These are phyloP conservation scores for Colletotrichum zoysiae DNA, from an alignment of 2,329 filamentous ascomycete genomes.

Conservation along the genomic window DNA sequence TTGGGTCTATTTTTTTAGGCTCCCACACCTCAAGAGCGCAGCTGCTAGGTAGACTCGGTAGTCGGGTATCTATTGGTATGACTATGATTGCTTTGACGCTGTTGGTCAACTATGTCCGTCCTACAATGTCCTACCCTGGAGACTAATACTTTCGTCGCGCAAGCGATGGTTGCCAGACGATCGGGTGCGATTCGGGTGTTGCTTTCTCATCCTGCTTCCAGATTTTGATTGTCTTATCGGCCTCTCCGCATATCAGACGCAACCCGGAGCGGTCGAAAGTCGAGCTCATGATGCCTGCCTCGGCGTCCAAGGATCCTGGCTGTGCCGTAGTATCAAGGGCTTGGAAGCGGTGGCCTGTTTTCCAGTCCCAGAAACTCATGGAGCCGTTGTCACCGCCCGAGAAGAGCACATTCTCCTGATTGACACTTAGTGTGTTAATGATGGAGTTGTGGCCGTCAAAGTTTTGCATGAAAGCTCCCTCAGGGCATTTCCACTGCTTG, in stretches of 20 bases:
- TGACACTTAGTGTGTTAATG: slow-evolving; percentile 93
- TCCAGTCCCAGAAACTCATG: slow-evolving; percentile 99
- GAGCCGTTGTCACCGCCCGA: slow-evolving; percentile 95
- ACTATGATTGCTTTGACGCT: background rate
- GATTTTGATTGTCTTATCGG: slow-evolving; percentile 98
- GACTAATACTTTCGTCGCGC: slow-evolving; percentile 76
- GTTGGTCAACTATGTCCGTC: background rate
- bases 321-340: slow-evolving; percentile 91
- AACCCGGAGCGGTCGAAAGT: slow-evolving; percentile 92
- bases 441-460: slow-evolving; percentile 97
- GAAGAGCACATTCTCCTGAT: slow-evolving; percentile 95
- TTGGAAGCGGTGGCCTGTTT: slow-evolving; percentile 93
- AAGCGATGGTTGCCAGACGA: slow-evolving; percentile 91
- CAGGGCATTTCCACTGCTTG: slow-evolving; percentile 99
- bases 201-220: slow-evolving; percentile 96
- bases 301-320: slow-evolving; percentile 92
- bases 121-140: slow-evolving; percentile 53
- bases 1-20: slow-evolving; percentile 70
- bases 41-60: slow-evolving; percentile 12
- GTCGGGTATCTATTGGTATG: slow-evolving; percentile 33
- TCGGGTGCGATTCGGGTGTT: slow-evolving; percentile 89
- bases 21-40: background rate
- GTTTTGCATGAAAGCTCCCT: slow-evolving; percentile 99
- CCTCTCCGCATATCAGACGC: slow-evolving; percentile 92
- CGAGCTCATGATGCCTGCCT: slow-evolving; percentile 93